Conservation (phyloP, 140 eudicot genomes). For the Cichorium intybus region DNA sequence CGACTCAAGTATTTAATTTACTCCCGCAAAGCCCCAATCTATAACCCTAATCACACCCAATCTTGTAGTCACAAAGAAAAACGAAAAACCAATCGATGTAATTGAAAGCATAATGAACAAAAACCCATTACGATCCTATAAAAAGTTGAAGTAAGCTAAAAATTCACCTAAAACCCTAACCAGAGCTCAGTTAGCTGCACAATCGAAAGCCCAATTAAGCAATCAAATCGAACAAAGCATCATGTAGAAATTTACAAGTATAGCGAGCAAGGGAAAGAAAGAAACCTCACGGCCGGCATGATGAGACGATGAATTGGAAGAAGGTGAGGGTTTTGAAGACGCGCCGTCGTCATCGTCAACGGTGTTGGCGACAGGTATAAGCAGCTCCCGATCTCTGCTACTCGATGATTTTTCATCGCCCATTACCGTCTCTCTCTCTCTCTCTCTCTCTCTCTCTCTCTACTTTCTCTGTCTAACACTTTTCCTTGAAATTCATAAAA, state of each 20-base stretch:
- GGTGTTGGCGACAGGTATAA: constrained; percentile 79
- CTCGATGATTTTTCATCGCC: constrained; percentile 63
- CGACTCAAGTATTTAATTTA: not conserved
- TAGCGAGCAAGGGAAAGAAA: not conserved
- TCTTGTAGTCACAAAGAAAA: not conserved
- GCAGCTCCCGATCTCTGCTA: constrained; percentile 89
- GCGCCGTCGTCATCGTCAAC: constrained; percentile 38
- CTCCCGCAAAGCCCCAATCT: constrained; percentile 10
- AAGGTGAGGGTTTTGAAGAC: constrained; percentile 60
- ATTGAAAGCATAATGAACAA: not conserved
- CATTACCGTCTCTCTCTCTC: constrained; percentile 33
- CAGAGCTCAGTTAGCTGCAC: constrained; percentile 11
- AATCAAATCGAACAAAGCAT: constrained; percentile 2
- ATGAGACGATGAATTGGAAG: constrained; percentile 53
- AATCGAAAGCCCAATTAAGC: constrained; percentile 4
- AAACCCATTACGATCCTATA: not conserved
- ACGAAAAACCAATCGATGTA: not conserved
- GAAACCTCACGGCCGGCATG: constrained; percentile 82
- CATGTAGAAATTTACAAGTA: not conserved
- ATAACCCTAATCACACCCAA: constrained; percentile 4
- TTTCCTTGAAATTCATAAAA: not conserved
- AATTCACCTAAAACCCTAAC: constrained; percentile 26
- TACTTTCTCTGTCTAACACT: constrained; percentile 21
- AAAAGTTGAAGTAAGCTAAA: not conserved
- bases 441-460: constrained; percentile 16